Conservation (phyloP, 2,329 filamentous ascomycete genomes). For the Diaporthe sp. region DNA sequence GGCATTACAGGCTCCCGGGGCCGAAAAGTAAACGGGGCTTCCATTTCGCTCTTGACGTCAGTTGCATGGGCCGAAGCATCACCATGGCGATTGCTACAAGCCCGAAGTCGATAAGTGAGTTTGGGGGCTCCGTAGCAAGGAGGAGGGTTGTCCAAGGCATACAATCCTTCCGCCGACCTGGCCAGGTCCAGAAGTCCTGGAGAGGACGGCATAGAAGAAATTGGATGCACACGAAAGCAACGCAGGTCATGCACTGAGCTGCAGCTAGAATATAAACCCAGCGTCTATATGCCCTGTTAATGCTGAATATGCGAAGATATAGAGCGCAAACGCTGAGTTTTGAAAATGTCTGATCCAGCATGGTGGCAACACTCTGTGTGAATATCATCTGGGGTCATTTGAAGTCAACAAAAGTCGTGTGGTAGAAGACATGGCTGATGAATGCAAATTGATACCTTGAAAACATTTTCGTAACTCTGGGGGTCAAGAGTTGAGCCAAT, state of each 20-base stretch:
- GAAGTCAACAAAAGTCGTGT: not conserved
- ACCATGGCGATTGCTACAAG: not conserved
- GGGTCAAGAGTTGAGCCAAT: not conserved
- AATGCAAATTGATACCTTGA: not conserved
- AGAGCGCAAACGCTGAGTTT: constrained; percentile 11
- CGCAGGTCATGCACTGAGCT: not conserved
- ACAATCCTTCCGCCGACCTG: not conserved
- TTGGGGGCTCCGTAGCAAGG: not conserved
- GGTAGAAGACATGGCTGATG: not conserved
- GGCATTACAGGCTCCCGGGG: not conserved
- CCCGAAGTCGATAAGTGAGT: not conserved
- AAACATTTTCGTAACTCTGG: not conserved
- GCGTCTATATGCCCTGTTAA: not conserved
- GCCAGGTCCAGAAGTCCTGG: not conserved
- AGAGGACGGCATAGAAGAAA: not conserved
- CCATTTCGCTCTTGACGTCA: not conserved
- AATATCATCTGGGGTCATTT: not conserved
- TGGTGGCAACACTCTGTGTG: not conserved
- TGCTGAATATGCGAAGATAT: not conserved
- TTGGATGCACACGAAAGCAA: not conserved
- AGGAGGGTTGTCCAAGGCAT: not conserved
- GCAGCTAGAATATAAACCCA: not conserved
- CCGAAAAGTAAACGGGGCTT: not conserved
- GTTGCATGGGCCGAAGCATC: not conserved
- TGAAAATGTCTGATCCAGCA: not conserved